These are phyloP conservation scores for Penicillium sp. DNA, from an alignment of 2,329 filamentous ascomycete species.

Conservation along the genomic window DNA sequence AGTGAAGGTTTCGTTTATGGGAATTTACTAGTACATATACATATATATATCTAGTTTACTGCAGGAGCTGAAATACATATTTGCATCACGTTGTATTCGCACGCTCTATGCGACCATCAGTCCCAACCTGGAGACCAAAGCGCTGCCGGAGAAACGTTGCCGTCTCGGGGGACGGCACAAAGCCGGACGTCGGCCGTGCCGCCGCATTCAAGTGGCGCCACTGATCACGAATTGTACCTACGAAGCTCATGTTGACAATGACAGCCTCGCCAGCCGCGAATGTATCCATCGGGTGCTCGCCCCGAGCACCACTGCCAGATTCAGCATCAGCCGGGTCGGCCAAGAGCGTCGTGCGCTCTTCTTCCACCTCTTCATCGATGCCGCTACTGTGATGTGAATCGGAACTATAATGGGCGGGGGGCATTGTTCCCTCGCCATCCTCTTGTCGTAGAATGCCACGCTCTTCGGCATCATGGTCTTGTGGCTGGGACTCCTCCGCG, in stretches of 20 bases:
- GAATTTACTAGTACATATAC: not conserved
- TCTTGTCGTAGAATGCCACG: constrained; percentile 50
- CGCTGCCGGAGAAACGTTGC: constrained; percentile 39
- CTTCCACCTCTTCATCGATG: constrained; percentile 23
- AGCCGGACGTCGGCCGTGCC: constrained; percentile 25
- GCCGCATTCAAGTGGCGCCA: constrained; percentile 35
- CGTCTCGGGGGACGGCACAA: constrained; percentile 36
- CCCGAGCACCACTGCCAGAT: constrained; percentile 17
- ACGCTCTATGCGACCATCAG: constrained; percentile 37
- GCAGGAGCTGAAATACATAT: not conserved
- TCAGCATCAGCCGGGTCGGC: constrained; percentile 35
- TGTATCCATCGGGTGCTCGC: constrained; percentile 39
- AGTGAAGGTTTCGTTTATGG: not conserved
- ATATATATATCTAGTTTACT: not conserved
- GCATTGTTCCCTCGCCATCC: constrained; percentile 38
- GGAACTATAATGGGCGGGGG: constrained; percentile 44
- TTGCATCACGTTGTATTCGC: constrained; percentile 19
- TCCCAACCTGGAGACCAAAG: constrained; percentile 40
- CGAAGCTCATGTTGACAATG: constrained; percentile 40
- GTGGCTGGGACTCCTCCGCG: constrained; percentile 26
- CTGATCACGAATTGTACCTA: constrained; percentile 40
- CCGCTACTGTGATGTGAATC: constrained; percentile 19
- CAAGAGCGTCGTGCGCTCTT: constrained; percentile 35
- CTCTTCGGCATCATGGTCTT: constrained; percentile 62
- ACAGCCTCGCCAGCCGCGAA: constrained; percentile 41